Conservation (phyloP, 2,329 filamentous ascomycete genomes). For the Hymenotorrendiella dingleyae region DNA sequence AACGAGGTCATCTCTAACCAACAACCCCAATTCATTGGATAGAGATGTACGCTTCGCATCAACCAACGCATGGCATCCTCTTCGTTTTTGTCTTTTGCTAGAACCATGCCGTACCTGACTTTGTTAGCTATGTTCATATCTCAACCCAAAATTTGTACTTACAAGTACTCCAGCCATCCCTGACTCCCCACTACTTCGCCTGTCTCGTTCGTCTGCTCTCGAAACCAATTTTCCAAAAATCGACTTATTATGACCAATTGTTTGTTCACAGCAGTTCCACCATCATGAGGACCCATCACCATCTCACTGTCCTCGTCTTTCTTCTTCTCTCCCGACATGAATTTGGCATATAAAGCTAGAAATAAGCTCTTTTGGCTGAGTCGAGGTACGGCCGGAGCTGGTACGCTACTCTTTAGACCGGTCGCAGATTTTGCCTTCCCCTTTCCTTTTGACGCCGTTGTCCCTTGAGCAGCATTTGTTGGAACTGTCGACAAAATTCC, state of each 20-base stretch:
- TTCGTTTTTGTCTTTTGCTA: slow-evolving; percentile 88
- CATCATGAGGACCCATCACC: slow-evolving; percentile 89
- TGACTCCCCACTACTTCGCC: slow-evolving; percentile 60
- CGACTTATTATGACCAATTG: slow-evolving; percentile 72
- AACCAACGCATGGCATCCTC: slow-evolving; percentile 78
- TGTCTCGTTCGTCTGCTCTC: slow-evolving; percentile 52
- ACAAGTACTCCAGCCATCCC: slow-evolving; percentile 89
- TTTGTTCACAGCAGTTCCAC: slow-evolving; percentile 77
- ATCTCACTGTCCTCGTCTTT: slow-evolving; percentile 97
- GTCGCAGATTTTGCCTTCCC: slow-evolving; percentile 45
- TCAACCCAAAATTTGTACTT: slow-evolving; percentile 26
- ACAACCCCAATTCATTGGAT: slow-evolving; percentile 94
- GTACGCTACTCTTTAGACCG: slow-evolving; percentile 8
- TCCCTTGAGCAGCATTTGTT: slow-evolving; percentile 33
- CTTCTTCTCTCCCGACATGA: slow-evolving; percentile 88
- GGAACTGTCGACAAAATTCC: slow-evolving; percentile 48
- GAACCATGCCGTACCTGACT: slow-evolving; percentile 73
- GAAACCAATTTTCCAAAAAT: slow-evolving; percentile 76
- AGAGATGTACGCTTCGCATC: slow-evolving; percentile 80
- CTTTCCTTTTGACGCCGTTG: slow-evolving; percentile 49
- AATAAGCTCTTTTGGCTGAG: slow-evolving; percentile 91
- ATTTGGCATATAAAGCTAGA: slow-evolving; percentile 85
- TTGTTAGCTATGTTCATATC: not conserved
- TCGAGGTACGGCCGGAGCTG: slow-evolving; percentile 39
- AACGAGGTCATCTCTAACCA: slow-evolving; percentile 89